Evolutionary conservation across 1,139 yeast species (phyloP), one percentile per base, ranked within the genome.

Genomic region (Lodderomyces metapsilosis): DNA sequence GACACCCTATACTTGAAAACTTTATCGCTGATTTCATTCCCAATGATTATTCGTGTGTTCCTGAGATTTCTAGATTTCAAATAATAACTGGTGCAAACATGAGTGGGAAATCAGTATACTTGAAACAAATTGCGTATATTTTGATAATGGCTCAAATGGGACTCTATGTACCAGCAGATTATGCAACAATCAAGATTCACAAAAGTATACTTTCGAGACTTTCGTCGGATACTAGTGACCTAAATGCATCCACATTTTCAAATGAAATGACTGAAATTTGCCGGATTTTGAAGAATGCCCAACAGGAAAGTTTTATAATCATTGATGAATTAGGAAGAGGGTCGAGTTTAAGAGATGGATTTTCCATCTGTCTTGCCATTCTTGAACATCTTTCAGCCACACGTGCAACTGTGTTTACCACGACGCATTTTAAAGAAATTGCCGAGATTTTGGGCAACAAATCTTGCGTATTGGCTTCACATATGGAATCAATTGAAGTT

Each of bases 241-340:
- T 71, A 2, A 68, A 71, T 42, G 56, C 62, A 9, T 73, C 78
- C 0, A 72, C 80, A 0, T 76, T 77, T 44, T 68, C 70, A 43
- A 61, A 69, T 11, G 82, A 76, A 51, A 71, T 77, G 79, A 61
- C 59, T 17, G 78, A 72, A 39, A 67, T 71, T 54, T 65, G 70
- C 2, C 66, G 66, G 16, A 72, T 76, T 12, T 38, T 76, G 6
- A 57, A 64, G 13, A 56, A 58, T 25, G 51, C 64, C 1, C 53
- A 49, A 30, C 50, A 58, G 1, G 57, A 61, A 24, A 66, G 78
- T 2, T 56, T 77, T 17, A 56, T 76, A 3, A 55, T 77, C 0
- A 53, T 77, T 32, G 82, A 76, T 53, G 82, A 77, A 49, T 64
- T 77, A 7, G 82, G 82, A 0, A 59, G 81, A 47, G 81, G 72